Evolutionary conservation across 768 basidiomycete genomes (phyloP).

Genomic region (Trametopsis cervina): DNA sequence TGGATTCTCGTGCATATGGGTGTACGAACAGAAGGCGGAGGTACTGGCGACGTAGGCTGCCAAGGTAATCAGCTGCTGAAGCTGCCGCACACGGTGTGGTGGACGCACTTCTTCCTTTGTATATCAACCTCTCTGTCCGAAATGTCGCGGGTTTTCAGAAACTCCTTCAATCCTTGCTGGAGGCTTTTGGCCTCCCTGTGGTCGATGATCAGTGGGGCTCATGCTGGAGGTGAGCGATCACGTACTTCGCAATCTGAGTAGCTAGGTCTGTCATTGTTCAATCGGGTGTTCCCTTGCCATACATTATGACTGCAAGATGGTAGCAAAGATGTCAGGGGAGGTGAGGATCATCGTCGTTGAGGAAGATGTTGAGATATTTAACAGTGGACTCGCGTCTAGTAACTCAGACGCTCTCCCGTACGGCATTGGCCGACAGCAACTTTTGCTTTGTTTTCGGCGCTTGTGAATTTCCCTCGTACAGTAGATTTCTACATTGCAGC

Average conservation of each 20-base stretch:
- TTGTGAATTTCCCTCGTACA: background rate
- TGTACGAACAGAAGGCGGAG: constrained; percentile 61
- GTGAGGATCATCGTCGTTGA: constrained; percentile 12
- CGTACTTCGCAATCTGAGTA: constrained; percentile 31
- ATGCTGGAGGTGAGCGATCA: background rate
- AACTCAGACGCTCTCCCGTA: background rate
- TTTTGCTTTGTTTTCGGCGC: background rate
- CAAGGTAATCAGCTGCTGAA: constrained; percentile 12
- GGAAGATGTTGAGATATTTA: constrained; percentile 6
- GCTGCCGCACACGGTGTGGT: constrained; percentile 8
- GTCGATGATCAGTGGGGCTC: constrained; percentile 10
- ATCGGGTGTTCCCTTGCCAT: constrained; percentile 4
- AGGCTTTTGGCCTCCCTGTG: constrained; percentile 73
- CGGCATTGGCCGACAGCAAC: background rate
- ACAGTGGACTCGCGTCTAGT: too few species aligned
- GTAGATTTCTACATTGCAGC: too few species aligned
- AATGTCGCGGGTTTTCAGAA: constrained; percentile 66
- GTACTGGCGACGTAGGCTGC: constrained; percentile 65
- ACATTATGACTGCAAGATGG: constrained; percentile 4
- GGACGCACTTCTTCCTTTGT: constrained; percentile 74
- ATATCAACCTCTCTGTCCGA: constrained; percentile 86
- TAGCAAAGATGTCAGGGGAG: background rate
- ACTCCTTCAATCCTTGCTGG: constrained; percentile 68
- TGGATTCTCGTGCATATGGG: constrained; percentile 65
- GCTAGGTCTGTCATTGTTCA: constrained; percentile 35